phyloP scores from a whole-genome alignment of 2,329 filamentous ascomycete species.

The Diplodia corticola region DNA sequence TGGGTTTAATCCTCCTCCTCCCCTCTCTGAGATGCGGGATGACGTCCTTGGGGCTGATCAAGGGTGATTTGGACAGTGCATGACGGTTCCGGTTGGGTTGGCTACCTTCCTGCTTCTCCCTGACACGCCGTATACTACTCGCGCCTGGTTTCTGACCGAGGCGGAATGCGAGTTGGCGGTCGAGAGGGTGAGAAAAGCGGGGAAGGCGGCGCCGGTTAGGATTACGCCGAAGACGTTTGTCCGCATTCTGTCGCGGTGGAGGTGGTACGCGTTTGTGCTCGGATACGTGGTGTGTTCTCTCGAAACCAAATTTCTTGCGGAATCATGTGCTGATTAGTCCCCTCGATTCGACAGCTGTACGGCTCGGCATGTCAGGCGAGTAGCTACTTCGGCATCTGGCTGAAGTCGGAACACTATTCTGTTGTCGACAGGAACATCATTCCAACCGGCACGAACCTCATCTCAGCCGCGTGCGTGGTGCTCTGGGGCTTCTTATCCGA shows the following conservation, averaged over 20 bases:
- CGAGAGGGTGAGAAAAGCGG: slow-evolving; percentile 3
- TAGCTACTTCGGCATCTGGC: slow-evolving; percentile 10
- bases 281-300: background rate
- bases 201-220: slow-evolving; percentile 4
- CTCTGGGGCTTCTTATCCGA: slow-evolving; percentile 3
- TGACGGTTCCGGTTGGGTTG: background rate
- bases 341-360: background rate
- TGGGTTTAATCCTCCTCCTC: too few relatives aligned
- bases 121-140: slow-evolving; percentile 6
- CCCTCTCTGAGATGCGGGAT: too few relatives aligned
- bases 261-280: background rate
- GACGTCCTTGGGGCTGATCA: too few relatives aligned
- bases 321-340: background rate
- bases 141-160: background rate
- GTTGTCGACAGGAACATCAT: slow-evolving; percentile 9
- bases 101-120: background rate
- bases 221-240: slow-evolving; percentile 4
- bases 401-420: slow-evolving; percentile 12
- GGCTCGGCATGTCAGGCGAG: slow-evolving; percentile 34
- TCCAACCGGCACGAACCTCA: slow-evolving; percentile 1
- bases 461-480: background rate
- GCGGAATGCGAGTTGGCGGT: background rate
- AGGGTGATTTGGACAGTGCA: slow-evolving; percentile 25
- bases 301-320: rapidly evolving
- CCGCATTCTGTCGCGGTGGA: slow-evolving; percentile 1